phyloP scores from a whole-genome alignment of 495 filamentous ascomycete species.

The Pseudomonodictys pantanalensis region DNA sequence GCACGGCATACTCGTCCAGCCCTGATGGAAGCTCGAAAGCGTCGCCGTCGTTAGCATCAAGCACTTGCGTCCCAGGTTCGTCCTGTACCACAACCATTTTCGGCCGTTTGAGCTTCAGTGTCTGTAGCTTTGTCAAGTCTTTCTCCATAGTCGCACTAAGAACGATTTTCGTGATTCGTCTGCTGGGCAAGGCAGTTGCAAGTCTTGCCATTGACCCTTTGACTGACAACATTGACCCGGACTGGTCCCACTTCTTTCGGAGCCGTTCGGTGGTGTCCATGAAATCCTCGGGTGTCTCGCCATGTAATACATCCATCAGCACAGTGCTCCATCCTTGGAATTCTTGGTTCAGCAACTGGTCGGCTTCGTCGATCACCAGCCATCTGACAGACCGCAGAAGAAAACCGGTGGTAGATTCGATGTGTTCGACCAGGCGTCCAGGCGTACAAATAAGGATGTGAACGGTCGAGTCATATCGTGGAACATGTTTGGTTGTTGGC shows the following conservation, averaged over 20 bases:
- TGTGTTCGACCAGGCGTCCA: conserved; percentile 86
- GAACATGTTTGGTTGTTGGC: conserved; percentile 61
- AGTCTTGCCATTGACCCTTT: too few relatives aligned
- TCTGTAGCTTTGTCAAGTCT: conserved; percentile 76
- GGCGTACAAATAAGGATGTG: conserved; percentile 92
- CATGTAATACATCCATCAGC: conserved; percentile 63
- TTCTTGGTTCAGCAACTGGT: conserved; percentile 83
- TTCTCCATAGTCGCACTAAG: conserved; percentile 92
- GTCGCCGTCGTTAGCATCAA: conserved; percentile 33
- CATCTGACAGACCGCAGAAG: conserved; percentile 70
- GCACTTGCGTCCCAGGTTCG: conserved; percentile 45
- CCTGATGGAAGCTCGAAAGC: conserved; percentile 62
- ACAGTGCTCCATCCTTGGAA: conserved; percentile 88
- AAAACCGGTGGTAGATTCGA: conserved; percentile 79
- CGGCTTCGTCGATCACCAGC: conserved; percentile 92
- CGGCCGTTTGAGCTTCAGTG: conserved; percentile 69
- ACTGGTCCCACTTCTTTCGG: too few relatives aligned
- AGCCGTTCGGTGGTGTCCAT: conserved; percentile 37
- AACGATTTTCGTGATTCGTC: conserved; percentile 64
- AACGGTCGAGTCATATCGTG: conserved; percentile 63
- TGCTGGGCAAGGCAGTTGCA: too few relatives aligned
- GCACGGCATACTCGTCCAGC: conserved; percentile 69
- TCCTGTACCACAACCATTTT: conserved; percentile 67
- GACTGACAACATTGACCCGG: too few relatives aligned
- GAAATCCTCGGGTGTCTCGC: conserved; percentile 24